Conservation (phyloP, 371 early-diverging fungal species). For the Modicella reniformis region DNA sequence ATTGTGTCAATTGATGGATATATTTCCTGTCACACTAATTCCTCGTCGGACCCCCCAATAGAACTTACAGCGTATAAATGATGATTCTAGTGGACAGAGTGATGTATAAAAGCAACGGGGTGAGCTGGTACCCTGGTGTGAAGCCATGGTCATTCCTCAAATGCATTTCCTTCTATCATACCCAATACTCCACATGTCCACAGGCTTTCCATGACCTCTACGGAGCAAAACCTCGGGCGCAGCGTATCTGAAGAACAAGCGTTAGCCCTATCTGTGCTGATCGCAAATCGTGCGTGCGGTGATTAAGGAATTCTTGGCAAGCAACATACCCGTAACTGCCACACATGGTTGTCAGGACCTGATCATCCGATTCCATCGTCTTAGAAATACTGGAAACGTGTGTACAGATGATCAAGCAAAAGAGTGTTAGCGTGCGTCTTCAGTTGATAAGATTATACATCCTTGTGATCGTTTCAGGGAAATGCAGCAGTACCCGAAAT, state of each 20-base stretch:
- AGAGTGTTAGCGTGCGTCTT: background rate
- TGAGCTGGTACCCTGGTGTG: too few relatives aligned
- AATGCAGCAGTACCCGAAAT: conserved; percentile 65
- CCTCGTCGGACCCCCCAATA: background rate
- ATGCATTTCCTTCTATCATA: conserved; percentile 15
- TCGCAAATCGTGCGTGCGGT: conserved; percentile 3
- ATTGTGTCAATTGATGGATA: background rate
- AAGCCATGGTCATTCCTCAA: background rate
- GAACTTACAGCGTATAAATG: conserved; percentile 72
- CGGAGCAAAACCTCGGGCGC: conserved; percentile 86
- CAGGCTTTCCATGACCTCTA: conserved; percentile 77
- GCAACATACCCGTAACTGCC: conserved; percentile 66
- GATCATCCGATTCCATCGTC: conserved; percentile 58
- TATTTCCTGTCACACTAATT: background rate
- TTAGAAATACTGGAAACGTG: conserved; percentile 64
- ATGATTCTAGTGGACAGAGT: conserved; percentile 60
- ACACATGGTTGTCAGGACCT: conserved; percentile 66
- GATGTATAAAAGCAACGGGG: background rate
- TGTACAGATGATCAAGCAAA: background rate
- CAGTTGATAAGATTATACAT: too few relatives aligned
- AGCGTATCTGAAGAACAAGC: conserved; percentile 50
- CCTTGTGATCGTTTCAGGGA: too few relatives aligned
- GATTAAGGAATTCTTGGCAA: background rate
- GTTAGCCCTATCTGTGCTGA: background rate
- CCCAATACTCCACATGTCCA: conserved; percentile 86